Conservation (phyloP, 805 yeast species). For the Teunomyces atbi region DNA sequence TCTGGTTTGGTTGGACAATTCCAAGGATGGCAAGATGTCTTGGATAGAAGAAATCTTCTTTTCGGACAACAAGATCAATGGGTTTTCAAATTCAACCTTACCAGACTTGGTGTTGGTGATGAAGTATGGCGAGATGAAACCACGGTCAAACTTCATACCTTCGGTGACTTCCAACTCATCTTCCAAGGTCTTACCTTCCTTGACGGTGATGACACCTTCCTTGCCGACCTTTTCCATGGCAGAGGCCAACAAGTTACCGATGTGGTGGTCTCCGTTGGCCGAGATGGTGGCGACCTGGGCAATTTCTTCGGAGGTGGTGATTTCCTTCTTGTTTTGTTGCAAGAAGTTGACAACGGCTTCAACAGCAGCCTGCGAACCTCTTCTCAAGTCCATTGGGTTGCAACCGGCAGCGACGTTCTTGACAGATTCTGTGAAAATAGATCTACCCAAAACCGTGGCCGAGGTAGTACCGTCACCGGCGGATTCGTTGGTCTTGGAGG, state of each 20-base stretch:
- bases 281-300: constrained; percentile 98
- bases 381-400: constrained; percentile 97
- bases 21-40: constrained; percentile 90
- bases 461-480: constrained; percentile 99
- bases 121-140: constrained; percentile 94
- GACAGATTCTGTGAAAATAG: constrained; percentile 91
- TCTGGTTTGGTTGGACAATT: constrained; percentile 87
- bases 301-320: constrained; percentile 90
- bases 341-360: constrained; percentile 86
- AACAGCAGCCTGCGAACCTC: constrained; percentile 96
- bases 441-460: constrained; percentile 94
- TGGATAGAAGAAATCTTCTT: constrained; percentile 88
- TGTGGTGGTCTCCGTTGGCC: constrained; percentile 93
- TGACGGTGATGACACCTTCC: constrained; percentile 97
- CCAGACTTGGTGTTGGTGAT: constrained; percentile 90
- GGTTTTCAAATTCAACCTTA: constrained; percentile 94
- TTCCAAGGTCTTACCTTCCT: constrained; percentile 94
- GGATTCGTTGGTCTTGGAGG: constrained; percentile 92
- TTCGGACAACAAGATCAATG: constrained; percentile 83
- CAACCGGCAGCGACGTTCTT: constrained; percentile 98
- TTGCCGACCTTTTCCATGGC: constrained; percentile 99
- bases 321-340: constrained; percentile 83
- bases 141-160: constrained; percentile 98
- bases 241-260: constrained; percentile 84
- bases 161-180: constrained; percentile 95